These are phyloP conservation scores for Leishmania tropica DNA, from an alignment of 208 protist species.

Conservation along the genomic window DNA sequence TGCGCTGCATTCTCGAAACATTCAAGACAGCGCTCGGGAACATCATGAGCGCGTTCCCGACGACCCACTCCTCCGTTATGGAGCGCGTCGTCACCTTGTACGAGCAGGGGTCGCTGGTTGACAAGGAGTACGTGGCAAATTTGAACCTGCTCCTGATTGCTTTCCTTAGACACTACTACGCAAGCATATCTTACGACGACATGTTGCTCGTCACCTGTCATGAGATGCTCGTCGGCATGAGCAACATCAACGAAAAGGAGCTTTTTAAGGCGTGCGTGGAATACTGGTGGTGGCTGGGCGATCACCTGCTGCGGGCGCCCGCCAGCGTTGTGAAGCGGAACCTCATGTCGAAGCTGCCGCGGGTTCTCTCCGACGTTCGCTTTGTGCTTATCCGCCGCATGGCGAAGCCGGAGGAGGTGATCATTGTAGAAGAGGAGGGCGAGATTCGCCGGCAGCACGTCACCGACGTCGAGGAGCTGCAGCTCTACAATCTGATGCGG, in stretches of 20 bases:
- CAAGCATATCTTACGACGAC: constrained; percentile 89
- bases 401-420: constrained; percentile 99
- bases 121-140: constrained; percentile 91
- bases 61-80: constrained; percentile 64
- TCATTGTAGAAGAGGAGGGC: constrained; percentile 99
- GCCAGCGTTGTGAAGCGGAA: constrained; percentile 56
- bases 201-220: constrained; percentile 80
- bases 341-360: constrained; percentile 59
- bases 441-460: constrained; percentile 97
- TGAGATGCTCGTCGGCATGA: constrained; percentile 95
- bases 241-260: constrained; percentile 96
- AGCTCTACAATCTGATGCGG: constrained; percentile 98
- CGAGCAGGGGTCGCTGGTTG: constrained; percentile 50
- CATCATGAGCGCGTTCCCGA: constrained; percentile 75
- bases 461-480: constrained; percentile 97
- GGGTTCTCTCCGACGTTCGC: constrained; percentile 92
- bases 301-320: constrained; percentile 50
- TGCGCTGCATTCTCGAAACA: constrained; percentile 60
- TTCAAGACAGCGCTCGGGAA: constrained; percentile 65
- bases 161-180: constrained; percentile 93
- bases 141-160: constrained; percentile 93
- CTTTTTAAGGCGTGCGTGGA: constrained; percentile 99
- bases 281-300: constrained; percentile 97
- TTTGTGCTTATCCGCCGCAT: constrained; percentile 97
- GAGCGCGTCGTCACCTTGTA: constrained; percentile 67